Evolutionary conservation across 371 early-diverging fungal genomes (phyloP).

Genomic region (Ordospora pajunii): DNA sequence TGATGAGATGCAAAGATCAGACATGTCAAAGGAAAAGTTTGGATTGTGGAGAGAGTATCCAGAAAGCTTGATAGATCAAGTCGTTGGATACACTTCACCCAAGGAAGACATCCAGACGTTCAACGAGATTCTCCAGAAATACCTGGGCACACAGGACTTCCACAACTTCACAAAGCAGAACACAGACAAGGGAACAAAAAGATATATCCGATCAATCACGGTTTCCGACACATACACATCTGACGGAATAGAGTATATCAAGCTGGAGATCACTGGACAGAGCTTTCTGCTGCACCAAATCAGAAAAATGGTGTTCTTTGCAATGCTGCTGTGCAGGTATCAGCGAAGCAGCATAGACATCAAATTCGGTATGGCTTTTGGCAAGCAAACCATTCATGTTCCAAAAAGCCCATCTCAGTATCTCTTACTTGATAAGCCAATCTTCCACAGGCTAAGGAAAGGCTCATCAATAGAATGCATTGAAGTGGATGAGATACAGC

Average conservation of each 20-base stretch:
- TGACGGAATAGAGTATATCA: slow-evolving; percentile 76
- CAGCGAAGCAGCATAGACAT: slow-evolving; percentile 50
- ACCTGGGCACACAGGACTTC: slow-evolving; percentile 79
- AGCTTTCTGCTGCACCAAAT: slow-evolving; percentile 94
- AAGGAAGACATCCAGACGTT: slow-evolving; percentile 65
- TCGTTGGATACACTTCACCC: background rate
- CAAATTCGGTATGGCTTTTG: slow-evolving; percentile 62
- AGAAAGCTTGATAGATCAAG: background rate
- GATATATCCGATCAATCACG: slow-evolving; percentile 69
- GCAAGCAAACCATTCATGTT: slow-evolving; percentile 69
- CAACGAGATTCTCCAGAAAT: slow-evolving; percentile 65
- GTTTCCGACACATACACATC: slow-evolving; percentile 59
- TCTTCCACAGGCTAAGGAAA: slow-evolving; percentile 42
- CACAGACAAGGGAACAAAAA: slow-evolving; percentile 67
- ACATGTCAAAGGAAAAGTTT: background rate
- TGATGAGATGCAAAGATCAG: background rate
- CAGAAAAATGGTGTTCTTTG: slow-evolving; percentile 75
- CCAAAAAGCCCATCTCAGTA: slow-evolving; percentile 95
- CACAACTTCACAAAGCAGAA: slow-evolving; percentile 85
- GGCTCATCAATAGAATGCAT: slow-evolving; percentile 15
- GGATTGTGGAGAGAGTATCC: slow-evolving; percentile 15
- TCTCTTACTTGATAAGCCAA: slow-evolving; percentile 72
- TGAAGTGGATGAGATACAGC: slow-evolving; percentile 11
- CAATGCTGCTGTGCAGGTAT: slow-evolving; percentile 30
- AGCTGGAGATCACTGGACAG: slow-evolving; percentile 81